These are phyloP conservation scores for Proliferodiscus dingleyae DNA, from an alignment of 2,329 filamentous ascomycete genomes.

Conservation along the genomic window DNA sequence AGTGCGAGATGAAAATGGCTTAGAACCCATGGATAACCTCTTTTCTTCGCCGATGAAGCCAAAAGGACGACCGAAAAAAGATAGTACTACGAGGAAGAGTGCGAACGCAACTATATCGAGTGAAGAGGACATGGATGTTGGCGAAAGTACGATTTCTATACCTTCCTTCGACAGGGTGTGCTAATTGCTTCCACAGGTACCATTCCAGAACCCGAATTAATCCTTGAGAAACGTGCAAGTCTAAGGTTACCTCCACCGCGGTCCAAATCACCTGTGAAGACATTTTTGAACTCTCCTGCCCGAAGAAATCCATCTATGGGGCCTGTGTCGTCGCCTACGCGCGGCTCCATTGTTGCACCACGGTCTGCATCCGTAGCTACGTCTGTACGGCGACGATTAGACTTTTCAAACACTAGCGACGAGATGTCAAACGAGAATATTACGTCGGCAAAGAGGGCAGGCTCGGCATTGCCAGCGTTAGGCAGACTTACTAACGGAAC, in stretches of 20 bases:
- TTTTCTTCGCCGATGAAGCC: constrained; percentile 79
- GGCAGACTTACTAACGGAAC: constrained; percentile 19
- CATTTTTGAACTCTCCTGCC: constrained; percentile 31
- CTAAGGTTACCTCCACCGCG: constrained; percentile 29
- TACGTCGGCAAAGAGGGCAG: constrained; percentile 15
- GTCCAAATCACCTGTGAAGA: constrained; percentile 33
- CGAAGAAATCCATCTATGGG: constrained; percentile 30
- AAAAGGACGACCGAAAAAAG: constrained; percentile 9
- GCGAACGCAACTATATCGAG: constrained; percentile 42
- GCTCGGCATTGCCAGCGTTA: constrained; percentile 11
- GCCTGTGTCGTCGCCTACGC: constrained; percentile 27
- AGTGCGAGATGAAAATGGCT: constrained; percentile 81
- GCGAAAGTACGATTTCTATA: constrained; percentile 46
- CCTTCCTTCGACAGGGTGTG: constrained; percentile 7
- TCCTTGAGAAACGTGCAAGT: constrained; percentile 32
- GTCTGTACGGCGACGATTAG: constrained; percentile 28
- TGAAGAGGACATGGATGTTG: constrained; percentile 58
- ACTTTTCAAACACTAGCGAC: constrained; percentile 27
- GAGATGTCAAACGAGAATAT: constrained; percentile 11
- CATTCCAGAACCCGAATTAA: constrained; percentile 42
- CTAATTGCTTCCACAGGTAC: constrained; percentile 36
- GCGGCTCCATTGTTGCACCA: constrained; percentile 24
- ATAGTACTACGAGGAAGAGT: constrained; percentile 12
- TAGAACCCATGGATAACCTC: constrained; percentile 80
- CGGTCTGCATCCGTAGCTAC: constrained; percentile 19